Percentiles rank a stretch among this genome's conserved stretches.
phyloP scores from a whole-genome alignment of 2,329 filamentous ascomycete genomes.

The Sporothrix luriei region DNA sequence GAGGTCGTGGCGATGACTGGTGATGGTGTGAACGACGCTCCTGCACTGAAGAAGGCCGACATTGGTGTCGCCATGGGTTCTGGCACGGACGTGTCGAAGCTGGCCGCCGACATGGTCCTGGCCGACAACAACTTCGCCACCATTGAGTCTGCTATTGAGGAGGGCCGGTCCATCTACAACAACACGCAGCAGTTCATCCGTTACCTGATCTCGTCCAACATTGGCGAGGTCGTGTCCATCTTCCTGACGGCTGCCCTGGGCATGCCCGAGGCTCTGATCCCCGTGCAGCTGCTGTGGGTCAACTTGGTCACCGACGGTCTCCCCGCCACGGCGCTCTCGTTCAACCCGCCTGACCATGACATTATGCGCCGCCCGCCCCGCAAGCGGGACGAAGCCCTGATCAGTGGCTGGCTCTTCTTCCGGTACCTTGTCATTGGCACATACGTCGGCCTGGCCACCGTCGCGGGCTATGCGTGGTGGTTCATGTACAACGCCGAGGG shows the following conservation, averaged over 20 bases:
- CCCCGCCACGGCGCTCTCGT: constrained; percentile 91
- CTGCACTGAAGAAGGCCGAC: constrained; percentile 96
- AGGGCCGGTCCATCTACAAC: constrained; percentile 98
- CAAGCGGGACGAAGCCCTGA: constrained; percentile 89
- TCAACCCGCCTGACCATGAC: constrained; percentile 98
- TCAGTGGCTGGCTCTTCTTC: constrained; percentile 96
- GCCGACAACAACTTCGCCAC: constrained; percentile 99
- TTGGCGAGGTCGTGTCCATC: constrained; percentile 97
- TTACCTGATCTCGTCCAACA: constrained; percentile 98
- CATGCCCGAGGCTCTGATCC: constrained; percentile 96
- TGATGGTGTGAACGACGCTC: constrained; percentile 97
- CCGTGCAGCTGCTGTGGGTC: constrained; percentile 97
- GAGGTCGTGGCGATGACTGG: constrained; percentile 99
- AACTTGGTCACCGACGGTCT: constrained; percentile 97
- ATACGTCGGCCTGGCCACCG: constrained; percentile 92
- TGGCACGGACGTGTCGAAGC: constrained; percentile 93
- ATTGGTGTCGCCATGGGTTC: constrained; percentile 99
- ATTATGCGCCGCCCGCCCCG: constrained; percentile 92
- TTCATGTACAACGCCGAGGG: constrained; percentile 94
- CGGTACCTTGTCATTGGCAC: constrained; percentile 94
- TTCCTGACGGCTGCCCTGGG: constrained; percentile 95
- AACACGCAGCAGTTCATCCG: constrained; percentile 99
- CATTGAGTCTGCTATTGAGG: constrained; percentile 92
- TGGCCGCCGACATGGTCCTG: constrained; percentile 97
- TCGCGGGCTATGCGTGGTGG: constrained; percentile 99